Evolutionary conservation across 2,329 filamentous ascomycete genomes (phyloP), one percentile per base, ranked within the genome.

Genomic region (Ambrosiella beaveri): DNA sequence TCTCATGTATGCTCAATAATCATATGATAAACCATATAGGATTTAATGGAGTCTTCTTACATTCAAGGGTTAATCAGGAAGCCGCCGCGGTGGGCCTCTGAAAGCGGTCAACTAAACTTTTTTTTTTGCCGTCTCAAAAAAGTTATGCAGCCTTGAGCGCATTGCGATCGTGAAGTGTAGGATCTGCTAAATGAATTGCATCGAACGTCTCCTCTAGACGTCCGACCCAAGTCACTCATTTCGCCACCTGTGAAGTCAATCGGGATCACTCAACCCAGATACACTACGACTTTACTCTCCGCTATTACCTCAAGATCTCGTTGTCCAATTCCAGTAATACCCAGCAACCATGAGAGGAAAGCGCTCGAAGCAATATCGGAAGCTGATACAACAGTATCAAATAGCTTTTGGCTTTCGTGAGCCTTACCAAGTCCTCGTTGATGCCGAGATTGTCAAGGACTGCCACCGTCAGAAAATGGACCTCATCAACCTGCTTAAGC

Each of bases 311-410:
- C 19, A 17, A 47, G n/a, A 51, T 51, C 7, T n/a, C 3, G 6
- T 27, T 35, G 3, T 11, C 37, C 52, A 4, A 41, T 15, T 19
- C 17, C 13, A 40, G 5, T 41, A 40, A 17, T 17, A 54, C 3
- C 6, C 39, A 8, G 44, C 36, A 47, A 72, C 64, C 5, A 75
- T 75, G 70, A 74, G 74, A 65, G 74, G 74, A 57, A 77, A 77
- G 67, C 70, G 75, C 12, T 74, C 73, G 19, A 78, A 78, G 63
- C 74, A 77, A 64, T 78, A 78, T 65, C 74, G 75, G 65, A 96
- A 96, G 81, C 82, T 96, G 66, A 94, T 98, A 84, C 84, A 88
- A 71, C 85, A 91, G 68, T 95, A 90, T 77, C 82, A 84, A 67
- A 78, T 91, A 69, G 83, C 82, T 61, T 96, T 95, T 68, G 85